A percentile compares a stretch with the other conserved stretches of the same genome.
Evolutionary conservation across 1,284 basidiomycete species (phyloP).

Genomic region (Puccinia novopanici): DNA sequence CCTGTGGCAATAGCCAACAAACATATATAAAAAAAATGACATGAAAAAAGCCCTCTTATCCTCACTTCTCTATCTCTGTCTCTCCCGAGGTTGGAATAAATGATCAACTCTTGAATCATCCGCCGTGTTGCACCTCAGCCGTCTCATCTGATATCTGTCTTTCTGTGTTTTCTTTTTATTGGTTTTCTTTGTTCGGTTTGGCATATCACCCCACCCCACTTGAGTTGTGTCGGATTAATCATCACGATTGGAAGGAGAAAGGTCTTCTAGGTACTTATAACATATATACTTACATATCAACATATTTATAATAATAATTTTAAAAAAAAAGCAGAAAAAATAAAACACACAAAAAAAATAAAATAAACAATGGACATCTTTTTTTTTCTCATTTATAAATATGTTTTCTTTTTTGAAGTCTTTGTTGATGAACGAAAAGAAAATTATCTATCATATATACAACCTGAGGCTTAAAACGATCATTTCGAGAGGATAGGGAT

Average conservation of each 20-base stretch:
- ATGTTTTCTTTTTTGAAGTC: not conserved
- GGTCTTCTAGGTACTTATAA: slow-evolving; percentile 16
- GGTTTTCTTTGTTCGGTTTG: slow-evolving; percentile 5
- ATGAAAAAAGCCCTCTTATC: not conserved
- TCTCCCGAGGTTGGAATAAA: not conserved
- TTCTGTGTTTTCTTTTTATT: not conserved
- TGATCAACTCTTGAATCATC: not conserved
- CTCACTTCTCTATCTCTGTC: not conserved
- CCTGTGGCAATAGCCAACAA: slow-evolving; percentile 24
- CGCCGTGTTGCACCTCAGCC: not conserved
- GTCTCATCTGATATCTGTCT: not conserved
- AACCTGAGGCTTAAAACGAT: too few species aligned
- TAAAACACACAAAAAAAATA: not conserved
- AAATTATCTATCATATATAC: too few species aligned
- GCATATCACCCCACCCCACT: slow-evolving; percentile 14
- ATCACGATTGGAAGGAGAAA: slow-evolving; percentile 28
- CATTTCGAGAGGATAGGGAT: too few species aligned
- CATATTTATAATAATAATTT: not conserved
- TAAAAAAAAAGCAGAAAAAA: not conserved
- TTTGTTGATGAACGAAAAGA: too few species aligned
- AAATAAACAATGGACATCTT: slow-evolving; percentile 8
- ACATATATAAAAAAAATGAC: not conserved
- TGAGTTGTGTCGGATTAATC: slow-evolving; percentile 23
- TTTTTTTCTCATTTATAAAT: not conserved
- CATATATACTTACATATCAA: not conserved